phyloP scores from a whole-genome alignment of 2,329 filamentous ascomycete species.

The Pseudogymnoascus sp. region DNA sequence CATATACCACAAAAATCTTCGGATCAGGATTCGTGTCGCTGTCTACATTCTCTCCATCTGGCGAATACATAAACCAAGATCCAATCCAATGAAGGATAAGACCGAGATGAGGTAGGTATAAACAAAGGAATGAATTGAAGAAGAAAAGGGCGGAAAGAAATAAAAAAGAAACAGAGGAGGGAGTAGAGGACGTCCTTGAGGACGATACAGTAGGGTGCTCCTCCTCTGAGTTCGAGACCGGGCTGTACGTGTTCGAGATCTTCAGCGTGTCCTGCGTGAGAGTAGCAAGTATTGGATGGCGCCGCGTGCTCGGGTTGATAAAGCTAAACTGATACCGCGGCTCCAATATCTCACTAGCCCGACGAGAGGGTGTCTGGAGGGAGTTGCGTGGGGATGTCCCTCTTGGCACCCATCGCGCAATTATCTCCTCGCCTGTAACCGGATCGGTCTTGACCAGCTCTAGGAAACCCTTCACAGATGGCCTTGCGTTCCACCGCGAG shows the following conservation, averaged over 20 bases:
- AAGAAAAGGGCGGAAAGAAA: too few relatives aligned
- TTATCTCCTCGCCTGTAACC: conserved; percentile 47
- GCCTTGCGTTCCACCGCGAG: conserved; percentile 46
- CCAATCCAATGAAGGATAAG: too few relatives aligned
- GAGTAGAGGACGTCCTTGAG: conserved; percentile 24
- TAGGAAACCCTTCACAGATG: conserved; percentile 48
- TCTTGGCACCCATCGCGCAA: conserved; percentile 60
- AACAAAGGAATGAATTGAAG: too few relatives aligned
- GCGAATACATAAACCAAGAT: too few relatives aligned
- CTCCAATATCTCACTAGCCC: too few relatives aligned
- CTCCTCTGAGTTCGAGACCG: conserved; percentile 42
- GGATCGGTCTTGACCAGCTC: conserved; percentile 52
- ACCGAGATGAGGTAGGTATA: too few relatives aligned
- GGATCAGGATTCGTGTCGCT: background rate
- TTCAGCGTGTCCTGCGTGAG: conserved; percentile 56
- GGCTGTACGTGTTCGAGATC: conserved; percentile 59
- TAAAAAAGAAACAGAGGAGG: too few relatives aligned
- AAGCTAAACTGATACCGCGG: conserved; percentile 68
- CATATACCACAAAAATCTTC: background rate
- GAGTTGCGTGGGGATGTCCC: conserved; percentile 29
- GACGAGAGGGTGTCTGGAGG: background rate
- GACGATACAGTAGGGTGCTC: conserved; percentile 39
- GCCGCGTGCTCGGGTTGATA: conserved; percentile 57
- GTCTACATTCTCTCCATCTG: background rate
- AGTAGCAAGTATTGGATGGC: conserved; percentile 66